phyloP scores from a whole-genome alignment of 23 red algal species.

The Gracilaria domingensis region DNA sequence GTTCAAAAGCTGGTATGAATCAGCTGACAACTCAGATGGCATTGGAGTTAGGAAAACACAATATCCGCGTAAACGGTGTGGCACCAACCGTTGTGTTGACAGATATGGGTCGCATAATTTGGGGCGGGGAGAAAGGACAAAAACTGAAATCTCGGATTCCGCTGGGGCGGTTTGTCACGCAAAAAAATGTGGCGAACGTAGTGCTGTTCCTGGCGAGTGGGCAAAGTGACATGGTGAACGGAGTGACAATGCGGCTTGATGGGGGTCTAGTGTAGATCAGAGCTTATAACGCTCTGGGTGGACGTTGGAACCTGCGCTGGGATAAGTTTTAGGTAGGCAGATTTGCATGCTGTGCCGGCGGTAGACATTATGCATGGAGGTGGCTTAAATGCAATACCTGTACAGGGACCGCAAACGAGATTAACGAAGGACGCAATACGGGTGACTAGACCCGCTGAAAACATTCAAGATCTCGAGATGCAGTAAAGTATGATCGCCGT shows the following conservation, averaged over 20 bases:
- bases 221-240: conserved; percentile 72
- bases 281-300: neutral
- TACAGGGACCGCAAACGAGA: no score
- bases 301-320: neutral
- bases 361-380: no score
- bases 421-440: no score
- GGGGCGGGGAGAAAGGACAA: conserved; percentile 61
- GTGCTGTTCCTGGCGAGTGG: conserved; percentile 69
- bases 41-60: conserved; percentile 75
- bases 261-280: conserved; percentile 42
- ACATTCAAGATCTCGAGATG: no score
- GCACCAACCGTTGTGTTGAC: conserved; percentile 90
- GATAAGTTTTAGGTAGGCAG: no score
- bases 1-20: conserved; percentile 88
- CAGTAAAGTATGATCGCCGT: no score
- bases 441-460: no score
- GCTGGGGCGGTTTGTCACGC: conserved; percentile 73
- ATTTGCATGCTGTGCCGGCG: no score
- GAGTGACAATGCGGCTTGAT: conserved; percentile 66
- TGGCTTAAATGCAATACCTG: no score
- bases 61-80: conserved; percentile 85
- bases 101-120: conserved; percentile 83
- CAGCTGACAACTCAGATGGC: conserved; percentile 85
- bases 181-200: conserved; percentile 70
- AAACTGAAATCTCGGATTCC: conserved; percentile 83